These are phyloP conservation scores for Fusarium sp. DNA, from an alignment of 2,329 filamentous ascomycete genomes.

Conservation along the genomic window DNA sequence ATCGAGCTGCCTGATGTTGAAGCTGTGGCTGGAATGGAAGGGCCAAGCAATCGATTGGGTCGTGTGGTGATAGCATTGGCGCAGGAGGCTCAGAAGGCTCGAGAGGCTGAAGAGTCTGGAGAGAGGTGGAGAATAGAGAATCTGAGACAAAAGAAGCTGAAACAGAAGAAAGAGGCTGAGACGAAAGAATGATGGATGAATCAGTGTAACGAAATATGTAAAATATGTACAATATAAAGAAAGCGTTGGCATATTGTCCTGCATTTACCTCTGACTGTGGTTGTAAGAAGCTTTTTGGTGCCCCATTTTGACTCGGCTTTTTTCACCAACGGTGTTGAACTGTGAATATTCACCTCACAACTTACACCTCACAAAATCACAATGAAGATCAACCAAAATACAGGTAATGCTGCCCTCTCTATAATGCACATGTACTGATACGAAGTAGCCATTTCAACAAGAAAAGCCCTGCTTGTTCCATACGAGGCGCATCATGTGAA, in stretches of 20 bases:
- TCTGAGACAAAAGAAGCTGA: not conserved
- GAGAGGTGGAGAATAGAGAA: too few relatives aligned
- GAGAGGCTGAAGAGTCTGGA: not conserved
- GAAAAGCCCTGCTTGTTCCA: constrained; percentile 77
- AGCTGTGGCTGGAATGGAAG: constrained; percentile 27
- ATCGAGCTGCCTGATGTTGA: constrained; percentile 38
- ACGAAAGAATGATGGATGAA: constrained; percentile 1
- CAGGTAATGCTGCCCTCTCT: constrained; percentile 44
- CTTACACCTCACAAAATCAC: constrained; percentile 18
- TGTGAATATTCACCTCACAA: constrained; percentile 11
- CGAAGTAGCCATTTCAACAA: constrained; percentile 69
- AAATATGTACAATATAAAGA: constrained; percentile 25
- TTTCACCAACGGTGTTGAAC: constrained; percentile 15
- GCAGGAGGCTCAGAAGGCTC: constrained; percentile 38
- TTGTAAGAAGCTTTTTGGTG: not conserved
- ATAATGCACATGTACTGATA: not conserved
- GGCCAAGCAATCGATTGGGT: constrained; percentile 40
- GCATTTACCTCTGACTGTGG: not conserved
- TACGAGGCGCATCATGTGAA: constrained; percentile 84
- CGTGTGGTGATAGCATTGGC: constrained; percentile 41
- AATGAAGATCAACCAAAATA: constrained; percentile 57
- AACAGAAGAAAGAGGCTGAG: not conserved
- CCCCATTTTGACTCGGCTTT: constrained; percentile 16
- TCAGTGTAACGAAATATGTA: constrained; percentile 9
- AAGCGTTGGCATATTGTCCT: not conserved